Base-by-base conservation (phyloP, 768 basidiomycete species). In the Tricholoma bakamatsutake region DNA sequence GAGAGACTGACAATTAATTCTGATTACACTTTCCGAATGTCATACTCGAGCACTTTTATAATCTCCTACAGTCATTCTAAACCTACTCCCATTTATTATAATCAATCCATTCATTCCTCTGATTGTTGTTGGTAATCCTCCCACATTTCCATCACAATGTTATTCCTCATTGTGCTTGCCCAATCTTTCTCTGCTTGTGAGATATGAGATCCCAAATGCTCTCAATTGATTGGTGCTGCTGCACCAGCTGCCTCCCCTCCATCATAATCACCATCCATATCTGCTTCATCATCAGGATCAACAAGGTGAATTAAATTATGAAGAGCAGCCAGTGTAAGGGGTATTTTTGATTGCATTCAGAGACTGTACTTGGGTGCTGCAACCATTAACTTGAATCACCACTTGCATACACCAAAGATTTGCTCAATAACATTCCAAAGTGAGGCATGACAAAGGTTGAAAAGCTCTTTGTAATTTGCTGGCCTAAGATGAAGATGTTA, bases 351-450 rank as follows among this genome's bases (percentile, higher is more conserved):
- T 49, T 72, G 67, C 10, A 48, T 61, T 13, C 47, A 4, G 13
- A 61, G n/a, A 40, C 8, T 21, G 34, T 61, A 64, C 35, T 64
- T 53, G 0, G 59, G 55, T 13, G 49, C 56, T 47, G 55, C 31
- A 8, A 55, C 42, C 52, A 63, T 59, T 9, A 69, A 59, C 21
- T 24, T 43, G 52, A 65, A 69, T 34, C 53, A 54, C 13, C 45
- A 18, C 53, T 67, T 69, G 53, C 60, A 27, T 6, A 65, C 62
- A 15, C 66, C 67, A 59, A 67, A 70, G 12, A 67, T 68, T n/a
- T 57, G 60, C 56, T 75, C 72, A 55, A 76, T 61, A 30, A 74
- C 64, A 67, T 76, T 79, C 1, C 64, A 3, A 78, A 64, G 64
- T n/a, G n/a, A n/a, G n/a, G n/a, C n/a, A n/a, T n/a, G n/a, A n/a